Conservation (phyloP, 2,329 filamentous ascomycete genomes). For the Stachybotrys chlorohalonatus region DNA sequence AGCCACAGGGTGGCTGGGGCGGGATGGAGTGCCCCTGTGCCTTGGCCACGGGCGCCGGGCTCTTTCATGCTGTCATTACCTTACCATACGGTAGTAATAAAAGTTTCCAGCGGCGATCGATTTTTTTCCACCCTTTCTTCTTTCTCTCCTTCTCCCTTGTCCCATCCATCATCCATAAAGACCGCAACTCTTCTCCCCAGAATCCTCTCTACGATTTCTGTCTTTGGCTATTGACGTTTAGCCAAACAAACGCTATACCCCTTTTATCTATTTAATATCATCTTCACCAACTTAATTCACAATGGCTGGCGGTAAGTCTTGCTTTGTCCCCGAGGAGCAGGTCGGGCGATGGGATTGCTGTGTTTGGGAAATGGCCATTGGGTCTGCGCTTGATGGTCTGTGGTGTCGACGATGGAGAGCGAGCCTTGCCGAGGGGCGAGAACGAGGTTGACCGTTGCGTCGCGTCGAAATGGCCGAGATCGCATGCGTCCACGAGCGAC, state of each 20-base stretch:
- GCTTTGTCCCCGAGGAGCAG: not conserved
- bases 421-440: not conserved
- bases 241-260: constrained; percentile 3
- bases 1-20: not conserved
- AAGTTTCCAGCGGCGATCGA: constrained; percentile 19
- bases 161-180: constrained; percentile 8
- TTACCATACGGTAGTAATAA: constrained; percentile 2
- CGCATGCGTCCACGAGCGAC: not conserved
- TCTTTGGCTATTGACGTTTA: constrained; percentile 6
- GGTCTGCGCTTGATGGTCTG: constrained; percentile 4
- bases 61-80: constrained; percentile 28
- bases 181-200: constrained; percentile 6
- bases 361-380: constrained; percentile 9
- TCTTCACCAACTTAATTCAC: constrained; percentile 16
- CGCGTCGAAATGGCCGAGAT: not conserved
- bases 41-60: not conserved
- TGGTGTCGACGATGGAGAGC: not conserved
- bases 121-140: constrained; percentile 5
- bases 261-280: constrained; percentile 6
- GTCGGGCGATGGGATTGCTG: not conserved
- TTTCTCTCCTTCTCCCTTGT: constrained; percentile 13
- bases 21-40: not conserved
- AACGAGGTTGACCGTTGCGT: not conserved
- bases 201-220: constrained; percentile 2
- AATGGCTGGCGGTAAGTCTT: constrained; percentile 38